phyloP scores from a whole-genome alignment of 805 yeast species.

The Starmerella stellata region DNA sequence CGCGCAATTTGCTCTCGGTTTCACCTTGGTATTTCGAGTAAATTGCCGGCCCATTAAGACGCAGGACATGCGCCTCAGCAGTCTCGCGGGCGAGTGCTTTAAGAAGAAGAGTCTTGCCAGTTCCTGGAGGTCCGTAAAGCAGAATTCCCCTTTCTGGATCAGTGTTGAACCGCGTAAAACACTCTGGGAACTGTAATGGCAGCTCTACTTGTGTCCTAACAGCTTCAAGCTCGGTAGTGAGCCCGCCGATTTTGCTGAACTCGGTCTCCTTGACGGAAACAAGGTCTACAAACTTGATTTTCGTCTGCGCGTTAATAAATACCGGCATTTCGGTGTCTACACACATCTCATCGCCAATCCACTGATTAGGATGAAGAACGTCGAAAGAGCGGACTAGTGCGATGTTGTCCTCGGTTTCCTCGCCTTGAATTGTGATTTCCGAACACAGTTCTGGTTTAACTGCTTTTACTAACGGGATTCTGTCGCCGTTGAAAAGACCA shows the following conservation, averaged over 20 bases:
- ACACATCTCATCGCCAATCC: constrained; percentile 18
- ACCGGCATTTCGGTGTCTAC: not conserved
- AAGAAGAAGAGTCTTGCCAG: constrained; percentile 82
- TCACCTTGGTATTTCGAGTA: constrained; percentile 89
- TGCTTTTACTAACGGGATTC: constrained; percentile 31
- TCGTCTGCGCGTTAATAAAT: constrained; percentile 2
- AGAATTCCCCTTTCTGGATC: constrained; percentile 88
- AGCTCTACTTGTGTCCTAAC: constrained; percentile 54
- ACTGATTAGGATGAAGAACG: constrained; percentile 18
- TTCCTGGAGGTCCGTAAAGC: constrained; percentile 92
- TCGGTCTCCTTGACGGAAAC: not conserved
- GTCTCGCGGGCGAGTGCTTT: constrained; percentile 59
- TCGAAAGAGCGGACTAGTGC: constrained; percentile 12
- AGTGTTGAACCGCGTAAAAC: constrained; percentile 71
- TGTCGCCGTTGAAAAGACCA: constrained; percentile 33
- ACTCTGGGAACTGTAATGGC: constrained; percentile 59
- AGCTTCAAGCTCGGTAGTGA: constrained; percentile 40
- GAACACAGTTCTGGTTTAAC: constrained; percentile 34
- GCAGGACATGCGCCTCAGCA: constrained; percentile 59
- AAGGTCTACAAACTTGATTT: too few species aligned
- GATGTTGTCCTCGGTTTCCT: constrained; percentile 13
- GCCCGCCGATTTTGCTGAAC: constrained; percentile 60
- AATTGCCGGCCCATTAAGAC: constrained; percentile 78
- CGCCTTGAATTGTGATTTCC: constrained; percentile 20
- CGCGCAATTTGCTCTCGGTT: constrained; percentile 71